These are phyloP conservation scores for Hanseniaspora thailandica DNA, from an alignment of 805 yeast species.

Conservation along the genomic window DNA sequence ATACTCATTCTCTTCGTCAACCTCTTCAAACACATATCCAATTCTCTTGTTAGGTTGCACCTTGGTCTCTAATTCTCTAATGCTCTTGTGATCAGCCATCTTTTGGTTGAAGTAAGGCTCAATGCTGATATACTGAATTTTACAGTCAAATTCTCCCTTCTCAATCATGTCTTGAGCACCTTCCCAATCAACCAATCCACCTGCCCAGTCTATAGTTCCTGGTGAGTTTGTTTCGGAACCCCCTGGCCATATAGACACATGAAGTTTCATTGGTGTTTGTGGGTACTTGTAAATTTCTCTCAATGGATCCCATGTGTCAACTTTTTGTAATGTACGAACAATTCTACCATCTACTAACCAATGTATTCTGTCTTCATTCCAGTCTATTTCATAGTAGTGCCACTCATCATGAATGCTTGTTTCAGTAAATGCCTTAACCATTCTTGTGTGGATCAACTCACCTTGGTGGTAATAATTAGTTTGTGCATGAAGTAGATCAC, in stretches of 20 bases:
- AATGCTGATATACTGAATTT: constrained; percentile 44
- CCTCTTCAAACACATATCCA: not conserved
- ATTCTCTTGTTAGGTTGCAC: not conserved
- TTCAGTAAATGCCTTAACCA: constrained; percentile 24
- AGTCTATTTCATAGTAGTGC: constrained; percentile 69
- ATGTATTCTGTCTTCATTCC: constrained; percentile 57
- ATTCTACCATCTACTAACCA: constrained; percentile 64
- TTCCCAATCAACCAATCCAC: constrained; percentile 78
- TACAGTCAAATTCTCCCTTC: constrained; percentile 65
- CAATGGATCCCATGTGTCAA: constrained; percentile 54
- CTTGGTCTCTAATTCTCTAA: constrained; percentile 4
- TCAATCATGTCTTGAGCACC: constrained; percentile 52
- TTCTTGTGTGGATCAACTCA: constrained; percentile 52
- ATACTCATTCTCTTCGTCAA: not conserved
- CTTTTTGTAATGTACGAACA: constrained; percentile 51
- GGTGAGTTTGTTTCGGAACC: constrained; percentile 41
- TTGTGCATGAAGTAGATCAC: constrained; percentile 53
- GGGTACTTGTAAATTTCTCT: constrained; percentile 45
- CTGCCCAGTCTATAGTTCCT: constrained; percentile 78
- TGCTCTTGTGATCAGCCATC: constrained; percentile 16
- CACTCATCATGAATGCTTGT: constrained; percentile 49
- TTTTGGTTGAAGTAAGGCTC: constrained; percentile 37
- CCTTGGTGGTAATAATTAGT: constrained; percentile 76
- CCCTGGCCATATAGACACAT: constrained; percentile 71
- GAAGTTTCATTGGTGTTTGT: constrained; percentile 65